These are phyloP conservation scores for Gnaphalium uliginosum DNA, from an alignment of 129 eudicot genomes.

Conservation along the genomic window DNA sequence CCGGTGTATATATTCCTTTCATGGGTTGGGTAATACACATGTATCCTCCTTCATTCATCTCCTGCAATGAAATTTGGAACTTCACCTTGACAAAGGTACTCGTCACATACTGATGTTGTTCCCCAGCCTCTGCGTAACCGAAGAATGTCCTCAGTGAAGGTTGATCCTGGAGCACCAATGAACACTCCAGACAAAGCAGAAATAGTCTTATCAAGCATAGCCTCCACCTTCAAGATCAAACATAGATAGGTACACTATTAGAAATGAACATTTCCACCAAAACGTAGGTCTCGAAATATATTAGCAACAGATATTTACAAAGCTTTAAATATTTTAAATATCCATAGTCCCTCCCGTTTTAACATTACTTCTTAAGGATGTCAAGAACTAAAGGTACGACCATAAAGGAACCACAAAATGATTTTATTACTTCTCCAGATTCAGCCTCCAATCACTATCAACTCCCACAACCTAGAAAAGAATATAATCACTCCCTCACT, in stretches of 20 bases:
- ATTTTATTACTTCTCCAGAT: background rate
- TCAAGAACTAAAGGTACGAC: background rate
- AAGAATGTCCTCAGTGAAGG: constrained; percentile 86
- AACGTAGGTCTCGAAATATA: background rate
- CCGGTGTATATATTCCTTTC: constrained; percentile 4
- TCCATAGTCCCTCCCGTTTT: background rate
- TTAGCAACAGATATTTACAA: background rate
- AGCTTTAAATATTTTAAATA: background rate
- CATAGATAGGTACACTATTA: background rate
- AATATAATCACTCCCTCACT: background rate
- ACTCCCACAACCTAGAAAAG: background rate
- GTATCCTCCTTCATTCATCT: constrained; percentile 54
- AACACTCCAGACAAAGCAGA: constrained; percentile 82
- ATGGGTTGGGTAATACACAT: background rate
- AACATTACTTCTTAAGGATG: background rate
- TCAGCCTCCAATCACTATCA: background rate
- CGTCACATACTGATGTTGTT: constrained; percentile 72
- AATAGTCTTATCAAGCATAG: constrained; percentile 94
- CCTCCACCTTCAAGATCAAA: constrained; percentile 73
- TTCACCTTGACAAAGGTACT: constrained; percentile 78
- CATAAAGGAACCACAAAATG: background rate
- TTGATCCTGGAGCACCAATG: constrained; percentile 88
- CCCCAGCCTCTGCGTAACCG: constrained; percentile 93
- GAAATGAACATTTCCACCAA: constrained; percentile 5
- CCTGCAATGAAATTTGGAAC: constrained; percentile 83